Conservation (phyloP, 805 yeast species). For the Ogataea methanolica region DNA sequence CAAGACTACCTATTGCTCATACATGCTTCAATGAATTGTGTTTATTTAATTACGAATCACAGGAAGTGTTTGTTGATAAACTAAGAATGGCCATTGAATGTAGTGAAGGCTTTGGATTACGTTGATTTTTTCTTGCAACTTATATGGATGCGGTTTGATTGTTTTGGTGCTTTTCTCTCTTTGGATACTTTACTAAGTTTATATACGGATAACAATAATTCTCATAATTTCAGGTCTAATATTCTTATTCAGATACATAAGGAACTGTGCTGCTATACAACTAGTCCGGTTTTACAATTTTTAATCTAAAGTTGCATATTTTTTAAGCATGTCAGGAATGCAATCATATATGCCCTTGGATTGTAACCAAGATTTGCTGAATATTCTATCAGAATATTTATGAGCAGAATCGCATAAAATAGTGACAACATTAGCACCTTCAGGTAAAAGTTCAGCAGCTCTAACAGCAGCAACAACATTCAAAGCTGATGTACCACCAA, state of each 20-base stretch:
- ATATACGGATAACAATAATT: neutral
- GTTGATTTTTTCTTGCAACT: constrained; percentile 5
- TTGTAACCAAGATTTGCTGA: constrained; percentile 73
- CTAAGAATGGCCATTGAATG: constrained; percentile 67
- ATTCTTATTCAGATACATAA: no score
- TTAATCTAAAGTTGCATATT: constrained; percentile 53
- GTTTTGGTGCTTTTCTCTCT: neutral
- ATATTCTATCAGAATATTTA: constrained; percentile 77
- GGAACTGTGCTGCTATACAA: no score
- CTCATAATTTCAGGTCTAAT: no score
- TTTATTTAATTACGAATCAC: constrained; percentile 57
- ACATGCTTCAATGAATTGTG: constrained; percentile 93
- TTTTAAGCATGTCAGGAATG: constrained; percentile 66
- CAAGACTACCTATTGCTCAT: constrained; percentile 77
- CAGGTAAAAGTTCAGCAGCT: constrained; percentile 73
- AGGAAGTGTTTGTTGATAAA: constrained; percentile 52
- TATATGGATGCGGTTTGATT: no score
- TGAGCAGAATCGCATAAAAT: constrained; percentile 89
- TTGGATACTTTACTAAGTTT: neutral
- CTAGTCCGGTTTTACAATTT: neutral
- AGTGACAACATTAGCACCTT: constrained; percentile 77
- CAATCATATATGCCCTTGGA: constrained; percentile 59
- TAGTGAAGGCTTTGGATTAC: constrained; percentile 77
- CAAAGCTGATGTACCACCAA: constrained; percentile 88
- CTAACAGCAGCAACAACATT: constrained; percentile 86